Conservation (phyloP, 371 early-diverging fungal genomes). For the Mortierella polycephala region DNA sequence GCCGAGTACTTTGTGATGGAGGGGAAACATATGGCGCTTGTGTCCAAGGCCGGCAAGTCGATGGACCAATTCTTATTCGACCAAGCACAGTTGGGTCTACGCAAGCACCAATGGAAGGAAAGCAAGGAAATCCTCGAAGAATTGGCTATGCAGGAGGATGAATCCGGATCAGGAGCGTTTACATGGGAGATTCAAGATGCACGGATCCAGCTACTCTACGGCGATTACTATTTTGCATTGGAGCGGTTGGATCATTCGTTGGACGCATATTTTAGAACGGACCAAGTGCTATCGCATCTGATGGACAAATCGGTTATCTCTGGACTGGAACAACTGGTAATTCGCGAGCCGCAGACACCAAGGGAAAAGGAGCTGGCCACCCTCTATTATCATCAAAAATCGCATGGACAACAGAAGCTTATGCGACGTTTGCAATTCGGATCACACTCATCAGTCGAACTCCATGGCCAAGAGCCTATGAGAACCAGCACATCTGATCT, state of each 20-base stretch:
- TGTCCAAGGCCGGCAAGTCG: constrained; percentile 60
- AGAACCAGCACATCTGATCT: constrained; percentile 24
- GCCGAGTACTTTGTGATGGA: constrained; percentile 74
- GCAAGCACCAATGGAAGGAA: constrained; percentile 58
- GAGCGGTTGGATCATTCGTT: constrained; percentile 57
- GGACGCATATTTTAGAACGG: constrained; percentile 57
- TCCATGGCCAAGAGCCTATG: background rate
- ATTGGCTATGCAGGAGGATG: constrained; percentile 16
- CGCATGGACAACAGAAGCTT: background rate
- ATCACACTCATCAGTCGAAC: constrained; percentile 2
- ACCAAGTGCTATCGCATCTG: constrained; percentile 58
- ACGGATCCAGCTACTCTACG: constrained; percentile 55
- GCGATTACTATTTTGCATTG: constrained; percentile 59
- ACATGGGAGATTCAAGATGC: constrained; percentile 45
- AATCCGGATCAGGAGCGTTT: constrained; percentile 7
- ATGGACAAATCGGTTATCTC: constrained; percentile 59
- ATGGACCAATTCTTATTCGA: constrained; percentile 57
- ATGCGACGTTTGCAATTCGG: too few relatives aligned
- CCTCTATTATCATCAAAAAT: constrained; percentile 9
- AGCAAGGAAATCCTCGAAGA: constrained; percentile 54
- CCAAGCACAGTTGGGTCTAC: constrained; percentile 66
- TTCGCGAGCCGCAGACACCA: constrained; percentile 58
- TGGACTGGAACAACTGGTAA: constrained; percentile 58
- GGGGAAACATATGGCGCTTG: constrained; percentile 65
- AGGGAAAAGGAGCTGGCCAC: constrained; percentile 45